A percentile compares a stretch with the other conserved stretches of the same genome.
phyloP scores from a whole-genome alignment of 305 asterid species.

The Striga hermonthica region DNA sequence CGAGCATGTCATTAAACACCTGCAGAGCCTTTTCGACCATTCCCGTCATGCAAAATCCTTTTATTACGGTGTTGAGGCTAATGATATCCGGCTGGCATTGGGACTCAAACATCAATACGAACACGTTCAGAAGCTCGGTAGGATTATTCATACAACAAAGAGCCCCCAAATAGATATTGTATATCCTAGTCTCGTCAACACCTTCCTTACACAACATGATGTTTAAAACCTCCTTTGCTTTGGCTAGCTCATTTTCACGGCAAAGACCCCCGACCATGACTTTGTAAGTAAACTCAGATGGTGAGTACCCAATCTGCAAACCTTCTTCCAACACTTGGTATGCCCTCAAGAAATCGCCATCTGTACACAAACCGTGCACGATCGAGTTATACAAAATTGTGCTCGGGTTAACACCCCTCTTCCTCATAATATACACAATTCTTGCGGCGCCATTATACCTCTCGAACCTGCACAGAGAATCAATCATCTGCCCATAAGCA shows the following conservation, averaged over 20 bases:
- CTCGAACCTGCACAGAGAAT: slow-evolving; percentile 62
- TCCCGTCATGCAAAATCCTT: slow-evolving; percentile 70
- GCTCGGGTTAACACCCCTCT: slow-evolving; percentile 60
- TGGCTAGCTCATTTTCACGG: slow-evolving; percentile 47
- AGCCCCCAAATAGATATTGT: slow-evolving; percentile 78
- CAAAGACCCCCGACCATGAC: slow-evolving; percentile 72
- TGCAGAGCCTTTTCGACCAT: slow-evolving; percentile 67
- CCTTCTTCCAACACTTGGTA: slow-evolving; percentile 82
- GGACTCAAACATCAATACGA: slow-evolving; percentile 65
- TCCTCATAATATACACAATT: slow-evolving; percentile 77
- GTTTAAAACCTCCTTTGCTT: slow-evolving; percentile 58
- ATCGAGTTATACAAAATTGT: slow-evolving; percentile 58
- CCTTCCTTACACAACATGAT: slow-evolving; percentile 53
- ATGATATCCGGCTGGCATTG: slow-evolving; percentile 74
- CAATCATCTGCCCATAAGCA: slow-evolving; percentile 72
- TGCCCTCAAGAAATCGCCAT: slow-evolving; percentile 71
- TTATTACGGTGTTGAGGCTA: slow-evolving; percentile 71
- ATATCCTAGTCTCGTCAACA: slow-evolving; percentile 57
- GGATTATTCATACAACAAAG: slow-evolving; percentile 59
- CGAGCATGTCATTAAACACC: slow-evolving; percentile 62
- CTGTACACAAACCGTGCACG: slow-evolving; percentile 69
- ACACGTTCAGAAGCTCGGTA: slow-evolving; percentile 75
- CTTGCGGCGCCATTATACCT: slow-evolving; percentile 86
- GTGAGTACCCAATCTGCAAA: slow-evolving; percentile 49
- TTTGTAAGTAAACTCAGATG: slow-evolving; percentile 71